phyloP scores from a whole-genome alignment of 495 filamentous ascomycete genomes.

The Penicillium roqueforti region DNA sequence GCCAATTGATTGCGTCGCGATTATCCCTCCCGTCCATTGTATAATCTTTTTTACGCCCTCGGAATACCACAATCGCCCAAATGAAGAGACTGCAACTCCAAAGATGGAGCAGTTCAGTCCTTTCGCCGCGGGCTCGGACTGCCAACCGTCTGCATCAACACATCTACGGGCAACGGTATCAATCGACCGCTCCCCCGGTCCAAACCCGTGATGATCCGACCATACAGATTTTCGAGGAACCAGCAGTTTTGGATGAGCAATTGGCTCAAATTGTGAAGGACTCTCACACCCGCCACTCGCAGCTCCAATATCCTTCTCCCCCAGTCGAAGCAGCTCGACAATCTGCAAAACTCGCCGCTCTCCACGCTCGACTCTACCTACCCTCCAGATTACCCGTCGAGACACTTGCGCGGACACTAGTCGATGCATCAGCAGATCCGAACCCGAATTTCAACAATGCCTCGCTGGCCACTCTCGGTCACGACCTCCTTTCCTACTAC shows the following conservation, averaged over 20 bases:
- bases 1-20: constrained; percentile 17
- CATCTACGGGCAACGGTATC: constrained; percentile 33
- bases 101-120: constrained; percentile 68
- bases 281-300: constrained; percentile 23
- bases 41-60: constrained; percentile 11
- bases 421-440: constrained; percentile 77
- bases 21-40: constrained; percentile 12
- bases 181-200: constrained; percentile 38
- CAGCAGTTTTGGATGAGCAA: background rate
- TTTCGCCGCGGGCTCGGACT: constrained; percentile 51
- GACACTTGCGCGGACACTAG: constrained; percentile 78
- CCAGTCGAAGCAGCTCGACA: constrained; percentile 58
- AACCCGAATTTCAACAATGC: constrained; percentile 74
- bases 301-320: constrained; percentile 58
- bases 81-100: constrained; percentile 70
- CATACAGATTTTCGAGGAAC: constrained; percentile 16
- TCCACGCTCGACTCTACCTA: constrained; percentile 86
- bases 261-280: constrained; percentile 17
- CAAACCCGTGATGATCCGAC: constrained; percentile 16
- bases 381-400: constrained; percentile 76
- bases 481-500: constrained; percentile 79
- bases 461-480: constrained; percentile 75
- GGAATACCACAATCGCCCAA: constrained; percentile 29
- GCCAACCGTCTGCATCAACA: constrained; percentile 46
- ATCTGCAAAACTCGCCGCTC: constrained; percentile 88